Percentiles rank a stretch among this genome's conserved stretches.
Evolutionary conservation across 75 land plant genomes (phyloP).

Genomic region (Sequoia sempervirens): DNA sequence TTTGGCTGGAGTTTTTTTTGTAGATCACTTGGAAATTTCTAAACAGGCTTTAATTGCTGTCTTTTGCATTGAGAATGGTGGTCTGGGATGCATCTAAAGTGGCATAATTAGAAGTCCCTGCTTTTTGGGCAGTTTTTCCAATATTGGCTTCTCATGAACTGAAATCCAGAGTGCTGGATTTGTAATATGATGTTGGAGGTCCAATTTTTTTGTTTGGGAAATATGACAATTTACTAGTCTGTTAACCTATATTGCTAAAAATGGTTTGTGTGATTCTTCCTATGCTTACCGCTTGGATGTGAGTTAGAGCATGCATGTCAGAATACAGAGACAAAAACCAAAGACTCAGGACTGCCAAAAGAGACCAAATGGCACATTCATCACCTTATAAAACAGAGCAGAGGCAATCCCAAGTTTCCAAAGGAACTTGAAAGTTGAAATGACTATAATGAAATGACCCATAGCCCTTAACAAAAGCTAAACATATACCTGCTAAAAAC

Average conservation of each 20-base stretch:
- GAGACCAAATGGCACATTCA: too few relatives aligned
- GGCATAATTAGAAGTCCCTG: not conserved
- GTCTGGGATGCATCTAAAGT: not conserved
- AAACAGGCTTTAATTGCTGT: not conserved
- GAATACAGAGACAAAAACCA: too few relatives aligned
- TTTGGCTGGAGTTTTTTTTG: not conserved
- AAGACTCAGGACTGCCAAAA: too few relatives aligned
- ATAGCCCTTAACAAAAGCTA: too few relatives aligned
- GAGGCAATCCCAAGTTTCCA: too few relatives aligned
- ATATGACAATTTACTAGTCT: not conserved
- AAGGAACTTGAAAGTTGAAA: too few relatives aligned
- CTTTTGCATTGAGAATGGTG: not conserved
- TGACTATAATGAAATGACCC: too few relatives aligned
- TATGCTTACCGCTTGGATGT: constrained; percentile 62
- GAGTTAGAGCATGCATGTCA: constrained; percentile 61
- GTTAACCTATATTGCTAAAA: constrained; percentile 31
- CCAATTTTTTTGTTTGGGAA: not conserved
- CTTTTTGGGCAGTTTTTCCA: not conserved
- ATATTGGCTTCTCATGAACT: not conserved
- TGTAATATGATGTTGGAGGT: not conserved
- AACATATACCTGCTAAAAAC: too few relatives aligned
- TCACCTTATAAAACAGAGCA: too few relatives aligned
- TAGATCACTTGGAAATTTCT: not conserved
- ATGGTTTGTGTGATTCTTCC: constrained; percentile 53
- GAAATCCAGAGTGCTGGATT: not conserved